phyloP scores from a whole-genome alignment of 768 basidiomycete genomes.

The Asterophora lycoperdoides region DNA sequence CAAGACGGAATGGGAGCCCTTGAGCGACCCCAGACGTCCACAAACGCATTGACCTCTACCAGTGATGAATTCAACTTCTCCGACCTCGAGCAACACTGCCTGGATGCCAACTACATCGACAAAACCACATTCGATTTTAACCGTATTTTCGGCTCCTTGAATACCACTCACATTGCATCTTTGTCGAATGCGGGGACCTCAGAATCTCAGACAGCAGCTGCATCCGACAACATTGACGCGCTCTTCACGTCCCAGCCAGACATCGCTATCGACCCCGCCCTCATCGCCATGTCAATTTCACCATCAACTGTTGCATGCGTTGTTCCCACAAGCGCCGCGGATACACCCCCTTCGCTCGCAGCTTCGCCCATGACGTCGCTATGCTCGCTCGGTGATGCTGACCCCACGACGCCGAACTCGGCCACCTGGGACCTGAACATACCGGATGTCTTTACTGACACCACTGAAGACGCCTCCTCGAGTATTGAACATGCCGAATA shows the following conservation, averaged over 20 bases:
- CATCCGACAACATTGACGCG: neutral
- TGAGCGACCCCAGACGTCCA: constrained; percentile 1
- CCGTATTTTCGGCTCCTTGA: neutral
- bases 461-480: neutral
- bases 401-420: constrained; percentile 35
- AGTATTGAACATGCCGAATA: constrained; percentile 11
- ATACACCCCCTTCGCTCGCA: constrained; percentile 13
- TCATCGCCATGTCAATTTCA: constrained; percentile 26
- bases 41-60: constrained; percentile 3
- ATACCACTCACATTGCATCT: neutral
- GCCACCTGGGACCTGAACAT: constrained; percentile 31
- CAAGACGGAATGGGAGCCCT: neutral
- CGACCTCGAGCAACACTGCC: constrained; percentile 9
- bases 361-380: constrained; percentile 26
- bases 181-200: neutral
- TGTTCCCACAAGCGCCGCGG: neutral
- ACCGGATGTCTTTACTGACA: constrained; percentile 27
- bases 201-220: neutral
- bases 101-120: constrained; percentile 5
- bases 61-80: constrained; percentile 13
- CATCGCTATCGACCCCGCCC: constrained; percentile 29
- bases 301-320: neutral
- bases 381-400: constrained; percentile 30
- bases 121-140: constrained; percentile 11
- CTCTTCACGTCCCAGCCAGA: constrained; percentile 1